phyloP scores from a whole-genome alignment of 208 protist genomes.

The Novymonas esmeraldas region DNA sequence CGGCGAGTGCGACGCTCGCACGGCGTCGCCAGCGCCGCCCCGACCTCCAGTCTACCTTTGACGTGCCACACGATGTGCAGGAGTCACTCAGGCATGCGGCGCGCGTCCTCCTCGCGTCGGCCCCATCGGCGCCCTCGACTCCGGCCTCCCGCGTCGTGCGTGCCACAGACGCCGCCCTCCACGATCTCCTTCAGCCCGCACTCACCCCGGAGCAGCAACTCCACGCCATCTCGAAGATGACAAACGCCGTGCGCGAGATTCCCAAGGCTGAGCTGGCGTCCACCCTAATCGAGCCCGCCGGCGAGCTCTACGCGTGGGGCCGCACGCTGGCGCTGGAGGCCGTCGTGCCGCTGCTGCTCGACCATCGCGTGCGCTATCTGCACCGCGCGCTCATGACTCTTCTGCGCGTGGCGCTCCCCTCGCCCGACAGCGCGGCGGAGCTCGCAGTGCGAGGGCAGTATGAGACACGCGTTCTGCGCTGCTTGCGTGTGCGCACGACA shows the following conservation, averaged over 20 bases:
- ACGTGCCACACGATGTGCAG: constrained; percentile 32
- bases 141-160: constrained; percentile 27
- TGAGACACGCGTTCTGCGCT: constrained; percentile 17
- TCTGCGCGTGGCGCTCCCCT: constrained; percentile 37
- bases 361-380: constrained; percentile 82
- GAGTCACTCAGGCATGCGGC: constrained; percentile 20
- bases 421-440: constrained; percentile 12
- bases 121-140: neutral
- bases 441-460: constrained; percentile 22
- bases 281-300: constrained; percentile 2
- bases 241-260: constrained; percentile 47
- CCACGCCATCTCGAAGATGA: constrained; percentile 70
- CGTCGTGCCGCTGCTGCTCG: constrained; percentile 74
- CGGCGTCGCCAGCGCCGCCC: constrained; percentile 47
- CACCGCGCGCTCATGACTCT: constrained; percentile 82
- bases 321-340: constrained; percentile 43
- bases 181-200: constrained; percentile 38
- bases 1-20: constrained; percentile 25
- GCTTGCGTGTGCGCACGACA: too few relatives aligned
- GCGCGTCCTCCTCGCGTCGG: constrained; percentile 1
- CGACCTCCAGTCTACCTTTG: constrained; percentile 40
- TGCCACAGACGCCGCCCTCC: constrained; percentile 42
- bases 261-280: constrained; percentile 16
- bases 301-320: constrained; percentile 17
- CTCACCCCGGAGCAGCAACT: constrained; percentile 74